Conservation (phyloP, 192 early-diverging fungal species). For the Chytriomyces sp. region DNA sequence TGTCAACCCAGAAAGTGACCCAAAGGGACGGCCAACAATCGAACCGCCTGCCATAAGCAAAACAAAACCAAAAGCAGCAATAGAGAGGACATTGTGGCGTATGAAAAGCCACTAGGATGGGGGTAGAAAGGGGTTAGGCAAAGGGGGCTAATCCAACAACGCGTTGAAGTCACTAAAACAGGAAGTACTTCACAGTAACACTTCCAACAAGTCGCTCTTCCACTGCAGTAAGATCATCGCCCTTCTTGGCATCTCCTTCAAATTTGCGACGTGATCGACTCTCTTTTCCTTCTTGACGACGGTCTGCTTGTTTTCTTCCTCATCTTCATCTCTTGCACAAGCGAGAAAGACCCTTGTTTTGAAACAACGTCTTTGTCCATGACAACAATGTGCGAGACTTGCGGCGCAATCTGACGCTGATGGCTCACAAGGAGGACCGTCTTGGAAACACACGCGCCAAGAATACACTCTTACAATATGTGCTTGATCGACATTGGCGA, state of each 20-base stretch:
- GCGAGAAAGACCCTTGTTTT: conserved; percentile 56
- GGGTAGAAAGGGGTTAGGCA: background rate
- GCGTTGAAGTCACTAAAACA: conserved; percentile 11
- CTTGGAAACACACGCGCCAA: conserved; percentile 62
- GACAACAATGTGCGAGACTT: conserved; percentile 66
- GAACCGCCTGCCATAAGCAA: conserved; percentile 1
- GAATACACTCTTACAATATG: conserved; percentile 40
- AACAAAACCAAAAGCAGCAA: background rate
- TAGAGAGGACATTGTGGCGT: background rate
- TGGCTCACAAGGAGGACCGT: conserved; percentile 79
- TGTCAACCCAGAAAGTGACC: too few relatives aligned
- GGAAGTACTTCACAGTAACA: background rate
- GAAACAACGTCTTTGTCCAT: conserved; percentile 64
- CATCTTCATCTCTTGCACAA: conserved; percentile 64
- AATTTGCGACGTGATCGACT: background rate
- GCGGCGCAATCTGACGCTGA: conserved; percentile 64
- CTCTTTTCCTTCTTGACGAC: background rate
- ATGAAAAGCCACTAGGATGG: background rate
- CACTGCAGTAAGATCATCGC: background rate
- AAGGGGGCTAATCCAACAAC: too few relatives aligned
- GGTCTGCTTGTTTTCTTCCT: conserved; percentile 52
- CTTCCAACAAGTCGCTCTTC: background rate
- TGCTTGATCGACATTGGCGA: conserved; percentile 46
- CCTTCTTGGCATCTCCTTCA: background rate
- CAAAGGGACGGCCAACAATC: conserved; percentile 11